Evolutionary conservation across 2,329 filamentous ascomycete genomes (phyloP).

Genomic region (Fusarium luffae): DNA sequence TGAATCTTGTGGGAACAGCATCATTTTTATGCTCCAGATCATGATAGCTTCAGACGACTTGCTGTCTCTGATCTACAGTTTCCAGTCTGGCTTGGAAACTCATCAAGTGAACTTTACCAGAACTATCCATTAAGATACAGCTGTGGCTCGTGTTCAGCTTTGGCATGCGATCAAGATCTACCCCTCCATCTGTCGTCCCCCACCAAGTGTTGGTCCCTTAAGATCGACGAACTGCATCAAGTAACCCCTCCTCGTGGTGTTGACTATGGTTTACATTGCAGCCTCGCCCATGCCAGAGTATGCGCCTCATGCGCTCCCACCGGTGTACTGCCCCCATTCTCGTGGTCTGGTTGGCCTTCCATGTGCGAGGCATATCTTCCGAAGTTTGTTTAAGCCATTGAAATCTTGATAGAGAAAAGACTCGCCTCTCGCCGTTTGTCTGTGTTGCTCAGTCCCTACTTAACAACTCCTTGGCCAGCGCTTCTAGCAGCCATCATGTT

Average conservation of each 20-base stretch:
- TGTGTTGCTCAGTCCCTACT: not conserved
- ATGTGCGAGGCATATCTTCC: constrained; percentile 44
- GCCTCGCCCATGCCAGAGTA: constrained; percentile 19
- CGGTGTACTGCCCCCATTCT: constrained; percentile 26
- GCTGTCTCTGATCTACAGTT: not conserved
- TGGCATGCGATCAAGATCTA: constrained; percentile 35
- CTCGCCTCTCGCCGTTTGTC: constrained; percentile 25
- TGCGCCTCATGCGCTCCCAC: constrained; percentile 33
- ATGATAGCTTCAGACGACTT: not conserved
- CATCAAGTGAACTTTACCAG: not conserved
- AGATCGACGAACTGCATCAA: constrained; percentile 47
- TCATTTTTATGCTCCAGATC: not conserved
- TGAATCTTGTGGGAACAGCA: not conserved
- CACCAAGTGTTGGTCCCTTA: constrained; percentile 38
- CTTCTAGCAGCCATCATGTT: constrained; percentile 28
- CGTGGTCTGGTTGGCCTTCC: constrained; percentile 26
- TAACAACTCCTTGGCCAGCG: not conserved
- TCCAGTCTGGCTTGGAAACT: not conserved
- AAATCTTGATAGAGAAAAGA: constrained; percentile 42
- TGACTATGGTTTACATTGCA: constrained; percentile 42
- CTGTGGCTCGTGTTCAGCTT: constrained; percentile 17
- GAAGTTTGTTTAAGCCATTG: not conserved
- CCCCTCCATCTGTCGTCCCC: constrained; percentile 46
- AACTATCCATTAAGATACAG: constrained; percentile 18
- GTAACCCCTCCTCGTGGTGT: constrained; percentile 48